phyloP scores from a whole-genome alignment of 768 basidiomycete species.

The Mycena latifolia region DNA sequence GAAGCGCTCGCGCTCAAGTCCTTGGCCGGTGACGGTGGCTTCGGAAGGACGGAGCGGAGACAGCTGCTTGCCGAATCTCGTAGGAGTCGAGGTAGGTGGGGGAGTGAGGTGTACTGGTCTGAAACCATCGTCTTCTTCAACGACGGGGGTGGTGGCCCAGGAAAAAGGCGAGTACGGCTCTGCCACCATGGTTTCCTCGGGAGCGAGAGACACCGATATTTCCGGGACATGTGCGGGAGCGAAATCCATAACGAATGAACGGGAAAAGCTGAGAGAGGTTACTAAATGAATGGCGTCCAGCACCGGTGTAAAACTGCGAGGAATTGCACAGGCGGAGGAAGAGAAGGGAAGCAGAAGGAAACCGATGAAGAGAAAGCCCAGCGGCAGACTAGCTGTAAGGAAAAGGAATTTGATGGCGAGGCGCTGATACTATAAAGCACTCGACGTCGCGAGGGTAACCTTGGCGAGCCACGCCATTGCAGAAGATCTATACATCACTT shows the following conservation, averaged over 20 bases:
- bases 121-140: slow-evolving; percentile 64
- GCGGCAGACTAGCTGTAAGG: slow-evolving; percentile 39
- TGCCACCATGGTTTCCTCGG: slow-evolving; percentile 60
- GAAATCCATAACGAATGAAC: slow-evolving; percentile 53
- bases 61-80: slow-evolving; percentile 56
- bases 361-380: slow-evolving; percentile 43
- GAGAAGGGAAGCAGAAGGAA: slow-evolving; percentile 47
- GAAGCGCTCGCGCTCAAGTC: slow-evolving; percentile 74
- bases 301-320: slow-evolving; percentile 54
- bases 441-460: too few relatives aligned
- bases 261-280: slow-evolving; percentile 36
- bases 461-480: too few relatives aligned
- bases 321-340: slow-evolving; percentile 43
- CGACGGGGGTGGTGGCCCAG: slow-evolving; percentile 42
- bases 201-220: slow-evolving; percentile 79
- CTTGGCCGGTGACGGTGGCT: slow-evolving; percentile 54
- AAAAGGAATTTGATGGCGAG: slow-evolving; percentile 17
- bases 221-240: slow-evolving; percentile 65
- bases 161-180: slow-evolving; percentile 78
- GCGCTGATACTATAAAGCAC: too few relatives aligned
- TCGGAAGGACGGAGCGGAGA: slow-evolving; percentile 65
- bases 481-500: slow-evolving; percentile 18
- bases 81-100: slow-evolving; percentile 54
- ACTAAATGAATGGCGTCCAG: slow-evolving; percentile 57
- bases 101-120: slow-evolving; percentile 71